phyloP scores from a whole-genome alignment of 192 early-diverging fungal species.

The Chytriomyces confervae region DNA sequence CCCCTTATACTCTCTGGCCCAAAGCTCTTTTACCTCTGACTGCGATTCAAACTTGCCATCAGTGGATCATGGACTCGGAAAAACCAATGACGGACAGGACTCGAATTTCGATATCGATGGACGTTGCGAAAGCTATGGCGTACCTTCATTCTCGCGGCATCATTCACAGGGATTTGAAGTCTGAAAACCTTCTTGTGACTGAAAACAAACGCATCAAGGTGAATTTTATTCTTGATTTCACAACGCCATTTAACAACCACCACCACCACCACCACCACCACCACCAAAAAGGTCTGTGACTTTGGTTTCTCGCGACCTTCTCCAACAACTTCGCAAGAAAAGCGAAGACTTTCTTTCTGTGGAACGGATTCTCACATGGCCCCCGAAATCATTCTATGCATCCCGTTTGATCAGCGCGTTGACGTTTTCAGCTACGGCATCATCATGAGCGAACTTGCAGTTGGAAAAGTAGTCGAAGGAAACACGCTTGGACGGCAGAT shows the following conservation, averaged over 20 bases:
- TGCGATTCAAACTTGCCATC: neutral
- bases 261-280: neutral
- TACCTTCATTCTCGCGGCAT: constrained; percentile 52
- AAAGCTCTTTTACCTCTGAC: neutral
- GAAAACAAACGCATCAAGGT: constrained; percentile 52
- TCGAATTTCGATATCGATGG: constrained; percentile 48
- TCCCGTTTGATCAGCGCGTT: constrained; percentile 47
- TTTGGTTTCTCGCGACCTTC: constrained; percentile 47
- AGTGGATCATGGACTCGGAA: constrained; percentile 43
- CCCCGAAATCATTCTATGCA: constrained; percentile 54
- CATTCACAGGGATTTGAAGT: constrained; percentile 55
- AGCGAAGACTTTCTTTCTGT: constrained; percentile 45
- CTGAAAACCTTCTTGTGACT: constrained; percentile 51
- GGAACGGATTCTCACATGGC: constrained; percentile 59
- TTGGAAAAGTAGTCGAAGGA: constrained; percentile 22
- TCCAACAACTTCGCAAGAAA: constrained; percentile 42
- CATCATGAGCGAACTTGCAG: constrained; percentile 51
- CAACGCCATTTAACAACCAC: neutral
- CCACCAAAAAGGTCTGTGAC: constrained; percentile 45
- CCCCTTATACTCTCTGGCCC: neutral
- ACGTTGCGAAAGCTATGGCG: constrained; percentile 50
- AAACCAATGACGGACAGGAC: constrained; percentile 32
- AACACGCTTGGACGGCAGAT: neutral
- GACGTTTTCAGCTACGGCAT: constrained; percentile 55
- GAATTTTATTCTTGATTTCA: neutral